Evolutionary conservation across 73 alveolate species (phyloP).

Genomic region (Stentor roeselii): DNA sequence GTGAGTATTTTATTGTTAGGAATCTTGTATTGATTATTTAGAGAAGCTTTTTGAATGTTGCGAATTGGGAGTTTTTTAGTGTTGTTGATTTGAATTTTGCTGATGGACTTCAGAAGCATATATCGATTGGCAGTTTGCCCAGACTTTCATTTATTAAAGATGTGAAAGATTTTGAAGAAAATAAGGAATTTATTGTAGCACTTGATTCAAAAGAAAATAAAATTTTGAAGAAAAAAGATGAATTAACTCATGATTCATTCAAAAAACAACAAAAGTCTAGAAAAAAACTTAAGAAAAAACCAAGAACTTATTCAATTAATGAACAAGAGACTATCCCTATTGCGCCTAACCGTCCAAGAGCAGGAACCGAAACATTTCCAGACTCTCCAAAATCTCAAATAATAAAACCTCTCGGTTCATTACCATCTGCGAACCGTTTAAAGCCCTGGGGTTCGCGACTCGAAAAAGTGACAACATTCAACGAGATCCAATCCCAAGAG

Average conservation of each 20-base stretch:
- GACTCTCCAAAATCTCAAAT: not conserved
- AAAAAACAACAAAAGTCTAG: not conserved
- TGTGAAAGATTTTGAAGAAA: too few species aligned
- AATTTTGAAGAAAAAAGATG: too few species aligned
- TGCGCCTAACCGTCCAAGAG: not conserved
- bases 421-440: not conserved
- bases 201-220: too few species aligned
- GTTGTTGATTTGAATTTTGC: not conserved
- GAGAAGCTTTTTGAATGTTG: not conserved
- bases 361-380: not conserved
- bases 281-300: too few species aligned
- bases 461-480: not conserved
- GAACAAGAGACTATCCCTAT: not conserved
- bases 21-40: conserved; percentile 3
- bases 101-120: not conserved
- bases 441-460: not conserved
- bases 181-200: too few species aligned
- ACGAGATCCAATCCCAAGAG: not conserved
- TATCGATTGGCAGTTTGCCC: not conserved
- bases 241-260: not conserved
- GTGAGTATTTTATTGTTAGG: conserved; percentile 6
- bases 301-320: not conserved
- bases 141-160: too few species aligned
- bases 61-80: conserved; percentile 14
- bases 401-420: too few species aligned